phyloP scores from a whole-genome alignment of 306 rosid species.

The Glycine soja region DNA sequence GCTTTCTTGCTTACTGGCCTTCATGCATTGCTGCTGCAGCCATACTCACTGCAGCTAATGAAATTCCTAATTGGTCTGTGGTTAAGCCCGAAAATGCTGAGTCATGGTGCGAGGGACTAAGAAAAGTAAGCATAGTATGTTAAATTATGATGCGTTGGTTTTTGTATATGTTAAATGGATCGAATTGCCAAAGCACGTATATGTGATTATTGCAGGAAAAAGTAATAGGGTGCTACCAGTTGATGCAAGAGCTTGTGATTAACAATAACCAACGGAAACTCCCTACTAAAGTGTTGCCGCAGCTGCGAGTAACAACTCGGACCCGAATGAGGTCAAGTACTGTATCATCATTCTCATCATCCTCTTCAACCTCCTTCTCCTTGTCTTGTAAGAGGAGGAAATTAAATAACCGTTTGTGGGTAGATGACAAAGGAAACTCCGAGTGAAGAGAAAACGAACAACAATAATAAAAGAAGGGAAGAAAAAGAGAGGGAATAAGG shows the following conservation, averaged over 20 bases:
- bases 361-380: constrained; percentile 54
- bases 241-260: constrained; percentile 69
- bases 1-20: constrained; percentile 84
- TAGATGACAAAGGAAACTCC: constrained; percentile 74
- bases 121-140: constrained; percentile 66
- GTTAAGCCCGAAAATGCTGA: constrained; percentile 78
- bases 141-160: no score
- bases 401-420: constrained; percentile 69
- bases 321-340: constrained; percentile 59
- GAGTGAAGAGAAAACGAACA: constrained; percentile 46
- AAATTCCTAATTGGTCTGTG: constrained; percentile 70
- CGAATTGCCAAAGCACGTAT: constrained; percentile 15
- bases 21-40: constrained; percentile 94
- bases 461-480: constrained; percentile 40
- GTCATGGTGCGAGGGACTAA: constrained; percentile 86
- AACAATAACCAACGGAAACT: constrained; percentile 52
- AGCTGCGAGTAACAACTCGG: constrained; percentile 63
- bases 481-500: constrained; percentile 8
- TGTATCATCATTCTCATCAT: constrained; percentile 49
- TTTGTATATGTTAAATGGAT: not conserved
- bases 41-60: constrained; percentile 78
- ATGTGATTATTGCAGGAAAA: constrained; percentile 68
- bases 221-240: constrained; percentile 69
- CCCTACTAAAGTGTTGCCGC: constrained; percentile 58
- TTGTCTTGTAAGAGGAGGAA: constrained; percentile 74